phyloP scores from a whole-genome alignment of 768 basidiomycete species.

The Pholiota molesta region DNA sequence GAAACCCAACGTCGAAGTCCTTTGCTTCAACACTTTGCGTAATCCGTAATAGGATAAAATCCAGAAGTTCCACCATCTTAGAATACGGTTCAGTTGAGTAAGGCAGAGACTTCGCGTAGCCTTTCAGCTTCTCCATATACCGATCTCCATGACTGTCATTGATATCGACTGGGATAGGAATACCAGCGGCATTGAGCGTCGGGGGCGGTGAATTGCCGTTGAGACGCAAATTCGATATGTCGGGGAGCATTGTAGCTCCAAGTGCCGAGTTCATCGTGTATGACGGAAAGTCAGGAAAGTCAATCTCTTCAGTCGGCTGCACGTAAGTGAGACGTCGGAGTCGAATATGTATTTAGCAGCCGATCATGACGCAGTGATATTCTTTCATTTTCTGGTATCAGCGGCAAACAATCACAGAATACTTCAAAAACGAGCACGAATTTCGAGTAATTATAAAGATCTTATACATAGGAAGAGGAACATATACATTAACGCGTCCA shows the following conservation, averaged over 20 bases:
- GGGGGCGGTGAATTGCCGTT: constrained; percentile 31
- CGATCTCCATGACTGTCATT: constrained; percentile 39
- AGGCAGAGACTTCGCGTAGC: constrained; percentile 67
- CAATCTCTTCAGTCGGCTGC: not conserved
- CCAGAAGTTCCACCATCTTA: constrained; percentile 77
- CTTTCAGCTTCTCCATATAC: constrained; percentile 60
- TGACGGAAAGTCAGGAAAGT: constrained; percentile 15
- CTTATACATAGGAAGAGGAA: not conserved
- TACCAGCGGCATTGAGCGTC: constrained; percentile 12
- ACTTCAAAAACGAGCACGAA: too few species aligned
- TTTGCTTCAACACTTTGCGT: constrained; percentile 76
- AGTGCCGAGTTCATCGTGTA: constrained; percentile 11
- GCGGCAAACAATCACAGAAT: too few species aligned
- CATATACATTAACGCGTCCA: not conserved
- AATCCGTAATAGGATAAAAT: constrained; percentile 70
- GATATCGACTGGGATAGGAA: constrained; percentile 31
- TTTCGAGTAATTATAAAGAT: not conserved
- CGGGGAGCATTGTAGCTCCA: constrained; percentile 38
- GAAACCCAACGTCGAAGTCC: constrained; percentile 80
- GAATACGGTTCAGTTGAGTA: constrained; percentile 77
- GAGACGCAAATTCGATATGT: constrained; percentile 48
- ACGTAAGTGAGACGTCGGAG: constrained; percentile 26
- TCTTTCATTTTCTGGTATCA: not conserved
- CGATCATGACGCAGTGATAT: not conserved
- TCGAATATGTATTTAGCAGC: not conserved